These are phyloP conservation scores for Leishmania major DNA, from an alignment of 208 protist genomes.

Conservation along the genomic window DNA sequence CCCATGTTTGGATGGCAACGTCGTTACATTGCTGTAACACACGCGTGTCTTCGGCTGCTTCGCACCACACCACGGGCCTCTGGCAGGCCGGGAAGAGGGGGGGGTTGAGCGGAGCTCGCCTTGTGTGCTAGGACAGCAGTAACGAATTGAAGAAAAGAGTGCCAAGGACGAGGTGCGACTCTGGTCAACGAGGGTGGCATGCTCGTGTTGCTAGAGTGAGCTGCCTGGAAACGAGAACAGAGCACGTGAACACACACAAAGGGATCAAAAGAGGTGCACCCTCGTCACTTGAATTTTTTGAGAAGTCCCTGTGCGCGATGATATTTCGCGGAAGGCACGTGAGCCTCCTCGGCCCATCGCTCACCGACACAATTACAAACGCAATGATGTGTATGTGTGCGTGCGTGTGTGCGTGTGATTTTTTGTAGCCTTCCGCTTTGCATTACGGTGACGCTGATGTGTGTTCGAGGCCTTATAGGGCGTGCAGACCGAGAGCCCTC, in stretches of 20 bases:
- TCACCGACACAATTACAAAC: neutral
- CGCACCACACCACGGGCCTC: neutral
- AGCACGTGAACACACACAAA: neutral
- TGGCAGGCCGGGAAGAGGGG: neutral
- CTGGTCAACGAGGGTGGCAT: neutral
- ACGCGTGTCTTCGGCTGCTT: neutral
- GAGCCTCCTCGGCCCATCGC: neutral
- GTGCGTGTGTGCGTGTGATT: no score
- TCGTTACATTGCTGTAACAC: neutral
- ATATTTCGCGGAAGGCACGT: neutral
- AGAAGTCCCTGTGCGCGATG: neutral
- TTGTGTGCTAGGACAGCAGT: neutral
- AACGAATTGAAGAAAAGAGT: neutral
- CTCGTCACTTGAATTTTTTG: neutral
- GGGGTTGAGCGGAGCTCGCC: neutral
- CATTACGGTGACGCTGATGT: neutral
- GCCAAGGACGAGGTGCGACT: neutral
- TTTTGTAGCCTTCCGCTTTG: neutral
- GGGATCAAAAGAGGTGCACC: neutral
- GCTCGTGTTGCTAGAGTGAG: no score
- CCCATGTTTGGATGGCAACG: neutral
- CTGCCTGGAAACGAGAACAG: neutral
- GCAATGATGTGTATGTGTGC: no score
- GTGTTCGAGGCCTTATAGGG: neutral
- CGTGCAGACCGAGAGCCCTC: neutral